phyloP scores from a whole-genome alignment of 1,284 basidiomycete species.

The Apiotrichum gracile region DNA sequence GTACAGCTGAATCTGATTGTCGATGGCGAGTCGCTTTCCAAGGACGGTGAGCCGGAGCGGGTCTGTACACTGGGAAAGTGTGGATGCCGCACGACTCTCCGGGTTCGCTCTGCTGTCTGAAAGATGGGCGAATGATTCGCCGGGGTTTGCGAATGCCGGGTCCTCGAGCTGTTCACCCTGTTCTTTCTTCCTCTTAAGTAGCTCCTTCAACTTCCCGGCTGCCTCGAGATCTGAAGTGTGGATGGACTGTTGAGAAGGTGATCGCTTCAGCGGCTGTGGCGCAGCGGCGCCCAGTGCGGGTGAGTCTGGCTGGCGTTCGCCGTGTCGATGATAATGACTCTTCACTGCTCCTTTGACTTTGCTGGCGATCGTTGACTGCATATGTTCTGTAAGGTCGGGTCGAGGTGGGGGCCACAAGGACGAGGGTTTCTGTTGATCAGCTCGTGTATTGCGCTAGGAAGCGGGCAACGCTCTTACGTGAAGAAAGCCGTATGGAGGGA shows the following conservation, averaged over 20 bases:
- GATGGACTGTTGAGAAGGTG: neutral
- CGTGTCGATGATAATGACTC: neutral
- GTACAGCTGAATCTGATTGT: conserved; percentile 78
- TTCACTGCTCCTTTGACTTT: conserved; percentile 59
- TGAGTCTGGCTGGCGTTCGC: too few species aligned
- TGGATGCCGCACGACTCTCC: conserved; percentile 8
- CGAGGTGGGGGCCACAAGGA: conserved; percentile 86
- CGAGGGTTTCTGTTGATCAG: conserved; percentile 65
- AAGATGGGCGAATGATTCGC: conserved; percentile 10
- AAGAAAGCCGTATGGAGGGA: conserved; percentile 52
- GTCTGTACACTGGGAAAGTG: conserved; percentile 28
- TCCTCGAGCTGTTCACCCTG: neutral
- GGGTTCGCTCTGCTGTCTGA: neutral
- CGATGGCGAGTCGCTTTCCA: conserved; percentile 28
- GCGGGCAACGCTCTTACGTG: conserved; percentile 33
- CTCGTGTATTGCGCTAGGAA: neutral
- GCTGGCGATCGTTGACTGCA: conserved; percentile 59
- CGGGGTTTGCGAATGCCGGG: conserved; percentile 36
- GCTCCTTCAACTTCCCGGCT: neutral
- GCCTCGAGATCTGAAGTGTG: conserved; percentile 7
- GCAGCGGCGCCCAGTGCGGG: neutral
- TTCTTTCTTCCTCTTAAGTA: neutral
- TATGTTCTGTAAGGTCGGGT: conserved; percentile 59
- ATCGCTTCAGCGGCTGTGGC: neutral
- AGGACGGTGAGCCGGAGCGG: conserved; percentile 26